phyloP scores from a whole-genome alignment of 805 yeast species.

The Ascoidea tarda region DNA sequence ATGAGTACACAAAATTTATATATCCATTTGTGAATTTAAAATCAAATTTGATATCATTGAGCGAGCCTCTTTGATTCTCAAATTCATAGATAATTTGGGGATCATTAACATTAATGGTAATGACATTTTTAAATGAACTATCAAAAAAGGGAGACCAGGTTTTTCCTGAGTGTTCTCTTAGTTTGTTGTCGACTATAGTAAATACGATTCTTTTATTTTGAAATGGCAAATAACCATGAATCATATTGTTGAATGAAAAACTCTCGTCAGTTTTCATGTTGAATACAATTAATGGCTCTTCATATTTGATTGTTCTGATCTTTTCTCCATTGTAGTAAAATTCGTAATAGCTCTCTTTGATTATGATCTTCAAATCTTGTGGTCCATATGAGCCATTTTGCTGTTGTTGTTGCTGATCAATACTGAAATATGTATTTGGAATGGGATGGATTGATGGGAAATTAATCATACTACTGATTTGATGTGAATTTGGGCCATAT shows the following conservation, averaged over 20 bases:
- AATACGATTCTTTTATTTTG: constrained; percentile 1
- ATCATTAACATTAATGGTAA: background rate
- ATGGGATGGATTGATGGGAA: background rate
- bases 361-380: constrained; percentile 17
- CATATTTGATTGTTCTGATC: constrained; percentile 19
- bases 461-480: constrained; percentile 15
- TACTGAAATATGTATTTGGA: background rate
- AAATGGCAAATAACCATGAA: constrained; percentile 1
- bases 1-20: constrained; percentile 1
- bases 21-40: background rate
- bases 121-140: background rate
- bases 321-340: constrained; percentile 24
- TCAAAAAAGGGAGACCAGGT: constrained; percentile 6
- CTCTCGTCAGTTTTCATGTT: constrained; percentile 13
- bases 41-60: background rate
- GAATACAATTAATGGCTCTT: constrained; percentile 24
- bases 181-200: background rate
- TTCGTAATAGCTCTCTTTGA: constrained; percentile 12
- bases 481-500: constrained; percentile 8
- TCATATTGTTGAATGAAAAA: background rate
- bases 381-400: constrained; percentile 13
- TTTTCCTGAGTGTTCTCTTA: background rate
- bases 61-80: background rate
- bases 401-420: no score
- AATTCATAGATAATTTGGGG: constrained; percentile 7